Evolutionary conservation across 768 basidiomycete species (phyloP).

Genomic region (Tephrocybe sp.): DNA sequence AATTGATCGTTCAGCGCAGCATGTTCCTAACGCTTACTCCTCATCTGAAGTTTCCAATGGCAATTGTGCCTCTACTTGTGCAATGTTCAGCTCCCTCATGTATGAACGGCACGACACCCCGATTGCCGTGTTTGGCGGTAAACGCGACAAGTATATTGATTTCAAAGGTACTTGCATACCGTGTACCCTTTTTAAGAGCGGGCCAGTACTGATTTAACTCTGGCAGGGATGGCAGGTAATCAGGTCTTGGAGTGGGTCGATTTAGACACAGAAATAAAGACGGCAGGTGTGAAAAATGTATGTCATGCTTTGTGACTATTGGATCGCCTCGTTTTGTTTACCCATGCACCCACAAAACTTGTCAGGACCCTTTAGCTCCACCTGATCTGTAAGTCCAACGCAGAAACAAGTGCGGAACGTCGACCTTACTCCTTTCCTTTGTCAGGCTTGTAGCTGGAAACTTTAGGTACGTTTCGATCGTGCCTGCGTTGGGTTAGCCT

Average conservation of each 20-base stretch:
- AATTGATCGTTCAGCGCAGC: conserved; percentile 3
- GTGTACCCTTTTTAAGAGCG: background rate
- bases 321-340: background rate
- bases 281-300: conserved; percentile 47
- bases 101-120: conserved; percentile 50
- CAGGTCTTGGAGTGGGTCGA: conserved; percentile 63
- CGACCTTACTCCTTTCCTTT: background rate
- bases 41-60: conserved; percentile 35
- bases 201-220: too few species aligned
- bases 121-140: conserved; percentile 56
- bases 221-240: conserved; percentile 53
- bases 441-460: conserved; percentile 39
- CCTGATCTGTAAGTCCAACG: conserved; percentile 36
- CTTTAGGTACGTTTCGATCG: conserved; percentile 30
- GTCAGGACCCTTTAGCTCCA: conserved; percentile 39
- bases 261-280: conserved; percentile 60
- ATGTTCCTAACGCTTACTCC: background rate
- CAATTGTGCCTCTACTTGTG: conserved; percentile 60
- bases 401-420: background rate
- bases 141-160: conserved; percentile 46
- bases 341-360: background rate
- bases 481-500: background rate
- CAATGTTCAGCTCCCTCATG: conserved; percentile 63
- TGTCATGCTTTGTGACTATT: conserved; percentile 9
- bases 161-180: conserved; percentile 42